Conservation (phyloP, 2,329 filamentous ascomycete genomes). For the Alternaria panax region DNA sequence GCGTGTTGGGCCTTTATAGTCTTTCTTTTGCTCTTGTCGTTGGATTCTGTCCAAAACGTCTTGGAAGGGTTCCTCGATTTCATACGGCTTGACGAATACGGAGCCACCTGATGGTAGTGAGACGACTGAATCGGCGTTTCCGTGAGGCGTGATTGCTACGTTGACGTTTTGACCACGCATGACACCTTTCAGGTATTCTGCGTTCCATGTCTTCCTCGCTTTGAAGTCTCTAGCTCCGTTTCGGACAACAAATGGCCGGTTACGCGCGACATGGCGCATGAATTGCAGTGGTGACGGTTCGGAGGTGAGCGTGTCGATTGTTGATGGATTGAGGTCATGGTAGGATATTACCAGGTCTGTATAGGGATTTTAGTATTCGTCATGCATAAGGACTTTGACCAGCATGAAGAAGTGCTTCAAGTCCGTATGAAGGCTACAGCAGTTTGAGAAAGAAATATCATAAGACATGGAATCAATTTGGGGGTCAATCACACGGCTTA, state of each 20-base stretch:
- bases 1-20: constrained; percentile 25
- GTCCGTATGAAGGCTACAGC: neutral
- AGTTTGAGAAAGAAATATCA: neutral
- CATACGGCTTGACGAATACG: constrained; percentile 74
- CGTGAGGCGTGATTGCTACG: constrained; percentile 77
- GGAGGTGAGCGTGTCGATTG: constrained; percentile 67
- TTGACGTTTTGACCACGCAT: constrained; percentile 69
- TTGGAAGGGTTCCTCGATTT: constrained; percentile 69
- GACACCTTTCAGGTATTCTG: constrained; percentile 62
- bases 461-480: neutral
- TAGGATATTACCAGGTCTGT: constrained; percentile 69
- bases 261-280: constrained; percentile 76
- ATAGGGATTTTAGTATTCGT: neutral
- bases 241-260: constrained; percentile 77
- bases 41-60: constrained; percentile 69
- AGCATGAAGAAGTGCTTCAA: too few species aligned
- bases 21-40: constrained; percentile 57
- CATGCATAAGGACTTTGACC: neutral
- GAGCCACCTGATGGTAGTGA: constrained; percentile 63
- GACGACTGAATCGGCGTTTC: constrained; percentile 68
- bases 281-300: constrained; percentile 80
- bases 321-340: constrained; percentile 71
- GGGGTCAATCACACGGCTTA: neutral
- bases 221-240: constrained; percentile 69
- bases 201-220: constrained; percentile 69